Base-by-base conservation (phyloP, 148 eudicot genomes). In the Rhododendron ferrugineum region DNA sequence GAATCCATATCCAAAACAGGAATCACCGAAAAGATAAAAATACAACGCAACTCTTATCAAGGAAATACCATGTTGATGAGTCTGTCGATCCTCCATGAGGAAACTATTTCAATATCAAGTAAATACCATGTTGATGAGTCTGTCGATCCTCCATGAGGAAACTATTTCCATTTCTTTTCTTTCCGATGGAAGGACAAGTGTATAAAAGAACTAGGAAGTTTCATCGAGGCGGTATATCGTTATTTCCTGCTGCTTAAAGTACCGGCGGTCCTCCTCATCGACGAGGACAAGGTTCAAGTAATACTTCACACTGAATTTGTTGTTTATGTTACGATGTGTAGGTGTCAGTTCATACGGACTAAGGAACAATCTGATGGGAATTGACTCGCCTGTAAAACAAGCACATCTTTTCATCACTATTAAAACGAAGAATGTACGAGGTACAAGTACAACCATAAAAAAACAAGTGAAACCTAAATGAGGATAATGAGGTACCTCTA, bases 281-380 rank as follows among this genome's bases (percentile, higher is more conserved):
- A 97, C 98, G 15, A 97, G 96, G 50, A 97, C 98, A 46, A 96
- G 98, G 84, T 96, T 96, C 82, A 96, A 89, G 84, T 90, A 95
- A 85, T 96, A 96, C 86, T 96, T 96, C 88, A 96, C 99, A 32
- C 99, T 95, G 82, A 96, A 96, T 90, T 96, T 96, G 92, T 96
- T 97, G 93, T 96, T 96, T 88, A 93, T 96, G 91, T 96, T 96
- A 64, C 91, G 93, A 85, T 96, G 92, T 36, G 98, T 96, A 58
- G 99, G 99, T 13, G 99, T 96, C 90, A 95, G 91, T 86, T 96
- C 98, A 78, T 96, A 96, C 34, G 99, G 99, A 86, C 99, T 96
- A 75, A 96, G 91, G 89, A 96, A 96, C 73, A 95, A 91, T 88
- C 99, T 90, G 66, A 96, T 88, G 18, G 99, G 99, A 56, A 96